These are phyloP conservation scores for Porphyrellus cyaneotinctus DNA, from an alignment of 768 basidiomycete species.

Conservation along the genomic window DNA sequence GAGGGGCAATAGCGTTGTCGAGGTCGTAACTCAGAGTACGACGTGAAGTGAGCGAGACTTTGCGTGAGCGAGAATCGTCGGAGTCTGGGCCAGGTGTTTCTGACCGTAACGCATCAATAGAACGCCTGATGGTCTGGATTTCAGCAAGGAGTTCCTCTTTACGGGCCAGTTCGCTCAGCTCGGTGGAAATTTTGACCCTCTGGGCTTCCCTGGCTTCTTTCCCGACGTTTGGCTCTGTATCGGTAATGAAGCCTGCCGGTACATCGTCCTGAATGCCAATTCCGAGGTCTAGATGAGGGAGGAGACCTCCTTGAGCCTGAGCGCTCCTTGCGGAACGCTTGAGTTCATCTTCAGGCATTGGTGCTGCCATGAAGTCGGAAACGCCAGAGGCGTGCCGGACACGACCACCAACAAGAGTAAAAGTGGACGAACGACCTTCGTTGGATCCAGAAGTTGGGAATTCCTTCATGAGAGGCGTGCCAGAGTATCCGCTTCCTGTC, in stretches of 20 bases:
- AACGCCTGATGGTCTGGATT: conserved; percentile 74
- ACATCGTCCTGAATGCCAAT: conserved; percentile 71
- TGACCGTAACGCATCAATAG: conserved; percentile 70
- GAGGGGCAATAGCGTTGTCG: conserved; percentile 43
- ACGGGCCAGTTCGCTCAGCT: conserved; percentile 52
- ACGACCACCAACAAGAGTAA: conserved; percentile 51
- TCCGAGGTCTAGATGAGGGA: conserved; percentile 75
- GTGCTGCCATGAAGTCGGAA: conserved; percentile 69
- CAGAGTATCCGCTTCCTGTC: conserved; percentile 60
- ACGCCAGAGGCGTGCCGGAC: conserved; percentile 60
- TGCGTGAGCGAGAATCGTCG: conserved; percentile 59
- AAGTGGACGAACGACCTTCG: conserved; percentile 40
- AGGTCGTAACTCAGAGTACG: conserved; percentile 69
- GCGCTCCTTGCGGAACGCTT: conserved; percentile 44
- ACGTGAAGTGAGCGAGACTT: conserved; percentile 61
- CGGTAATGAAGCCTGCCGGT: conserved; percentile 63
- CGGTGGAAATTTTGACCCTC: conserved; percentile 37
- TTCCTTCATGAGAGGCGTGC: conserved; percentile 64
- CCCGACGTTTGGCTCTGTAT: conserved; percentile 31
- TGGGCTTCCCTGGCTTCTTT: conserved; percentile 31
- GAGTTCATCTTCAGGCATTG: conserved; percentile 58
- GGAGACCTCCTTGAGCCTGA: conserved; percentile 49
- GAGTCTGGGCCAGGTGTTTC: conserved; percentile 52
- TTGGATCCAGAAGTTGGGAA: conserved; percentile 48
- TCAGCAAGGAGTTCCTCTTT: conserved; percentile 72